phyloP scores from a whole-genome alignment of 352 stramenopile species.

The Pythium oligandrum region DNA sequence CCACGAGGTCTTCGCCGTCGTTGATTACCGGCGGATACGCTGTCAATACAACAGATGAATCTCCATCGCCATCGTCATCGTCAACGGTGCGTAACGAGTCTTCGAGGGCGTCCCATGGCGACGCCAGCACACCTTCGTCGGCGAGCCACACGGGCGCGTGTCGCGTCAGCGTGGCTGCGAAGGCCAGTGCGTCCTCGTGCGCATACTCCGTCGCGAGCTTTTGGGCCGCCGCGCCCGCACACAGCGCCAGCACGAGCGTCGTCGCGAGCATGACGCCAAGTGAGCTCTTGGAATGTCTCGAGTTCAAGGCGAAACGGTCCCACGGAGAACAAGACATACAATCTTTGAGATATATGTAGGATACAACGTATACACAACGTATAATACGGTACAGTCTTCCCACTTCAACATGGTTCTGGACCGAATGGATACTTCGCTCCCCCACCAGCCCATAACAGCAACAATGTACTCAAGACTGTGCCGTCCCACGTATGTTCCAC shows the following conservation, averaged over 20 bases:
- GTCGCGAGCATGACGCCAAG: background rate
- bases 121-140: too few relatives aligned
- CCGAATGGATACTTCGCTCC: too few relatives aligned
- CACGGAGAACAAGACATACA: conserved; percentile 1
- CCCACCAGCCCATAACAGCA: too few relatives aligned
- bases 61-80: background rate
- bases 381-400: conserved; percentile 6
- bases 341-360: conserved; percentile 13
- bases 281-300: too few relatives aligned
- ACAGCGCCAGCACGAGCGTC: background rate
- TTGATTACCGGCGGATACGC: conserved; percentile 40
- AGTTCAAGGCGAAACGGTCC: too few relatives aligned
- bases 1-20: conserved; percentile 68
- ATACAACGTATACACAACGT: conserved; percentile 1
- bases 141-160: too few relatives aligned
- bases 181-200: conserved; percentile 17
- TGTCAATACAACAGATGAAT: conserved; percentile 15
- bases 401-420: too few relatives aligned
- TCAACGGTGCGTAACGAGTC: background rate
- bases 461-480: too few relatives aligned
- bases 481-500: too few relatives aligned
- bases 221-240: background rate
- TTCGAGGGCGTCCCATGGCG: too few relatives aligned
- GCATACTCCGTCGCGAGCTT: conserved; percentile 14
- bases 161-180: background rate